phyloP scores from a whole-genome alignment of 441 rosid genomes.

The Omphalea diandra region DNA sequence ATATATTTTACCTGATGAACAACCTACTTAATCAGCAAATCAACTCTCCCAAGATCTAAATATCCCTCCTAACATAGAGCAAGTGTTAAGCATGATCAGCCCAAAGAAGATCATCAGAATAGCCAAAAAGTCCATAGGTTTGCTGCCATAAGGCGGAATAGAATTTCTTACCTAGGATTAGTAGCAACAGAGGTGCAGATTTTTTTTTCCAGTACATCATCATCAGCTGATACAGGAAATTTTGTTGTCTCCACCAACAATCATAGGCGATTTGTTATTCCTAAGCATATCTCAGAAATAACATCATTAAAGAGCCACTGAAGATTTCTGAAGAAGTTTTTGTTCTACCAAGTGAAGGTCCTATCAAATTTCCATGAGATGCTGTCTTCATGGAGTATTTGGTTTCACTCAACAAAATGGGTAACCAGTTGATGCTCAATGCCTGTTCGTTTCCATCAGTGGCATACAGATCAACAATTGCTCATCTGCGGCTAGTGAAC shows the following conservation, averaged over 20 bases:
- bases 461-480: background rate
- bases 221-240: background rate
- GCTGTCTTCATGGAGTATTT: background rate
- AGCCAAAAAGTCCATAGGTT: background rate
- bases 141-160: background rate
- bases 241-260: slow-evolving; percentile 7
- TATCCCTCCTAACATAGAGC: background rate
- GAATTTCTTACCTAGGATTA: background rate
- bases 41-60: background rate
- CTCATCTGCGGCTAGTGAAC: background rate
- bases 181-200: background rate
- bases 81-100: too few species aligned
- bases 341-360: slow-evolving; percentile 9
- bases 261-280: background rate
- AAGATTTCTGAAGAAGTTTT: slow-evolving; percentile 8
- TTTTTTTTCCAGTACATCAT: background rate
- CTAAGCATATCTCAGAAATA: background rate
- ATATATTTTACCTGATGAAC: too few species aligned
- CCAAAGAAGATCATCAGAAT: slow-evolving; percentile 3
- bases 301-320: slow-evolving; percentile 5
- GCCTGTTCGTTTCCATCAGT: background rate
- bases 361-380: slow-evolving; percentile 10
- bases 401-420: background rate
- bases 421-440: background rate
- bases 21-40: background rate